Conservation (phyloP, 2,329 filamentous ascomycete species). For the Penicillium sp. region DNA sequence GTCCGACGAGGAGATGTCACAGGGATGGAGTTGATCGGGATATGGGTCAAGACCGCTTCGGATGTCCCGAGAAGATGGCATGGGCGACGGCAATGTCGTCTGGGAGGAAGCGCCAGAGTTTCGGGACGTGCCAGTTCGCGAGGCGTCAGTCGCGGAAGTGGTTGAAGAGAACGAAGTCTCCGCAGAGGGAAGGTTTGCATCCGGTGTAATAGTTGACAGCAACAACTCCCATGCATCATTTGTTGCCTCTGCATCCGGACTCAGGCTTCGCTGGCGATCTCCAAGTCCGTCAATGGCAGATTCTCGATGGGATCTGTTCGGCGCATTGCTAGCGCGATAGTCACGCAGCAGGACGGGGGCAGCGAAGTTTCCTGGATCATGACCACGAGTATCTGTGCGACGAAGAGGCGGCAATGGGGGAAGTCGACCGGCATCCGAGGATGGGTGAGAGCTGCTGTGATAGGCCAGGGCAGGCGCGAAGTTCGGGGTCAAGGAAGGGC, state of each 20-base stretch:
- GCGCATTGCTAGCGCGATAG: slow-evolving; percentile 28
- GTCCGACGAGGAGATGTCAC: slow-evolving; percentile 34
- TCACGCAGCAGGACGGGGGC: slow-evolving; percentile 33
- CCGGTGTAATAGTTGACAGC: slow-evolving; percentile 70
- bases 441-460: slow-evolving; percentile 21
- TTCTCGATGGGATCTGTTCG: slow-evolving; percentile 17
- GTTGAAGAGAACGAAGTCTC: slow-evolving; percentile 74
- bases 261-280: slow-evolving; percentile 77
- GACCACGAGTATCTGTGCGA: slow-evolving; percentile 18
- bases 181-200: slow-evolving; percentile 71
- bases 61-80: slow-evolving; percentile 17
- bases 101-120: slow-evolving; percentile 43
- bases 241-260: slow-evolving; percentile 50
- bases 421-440: slow-evolving; percentile 18
- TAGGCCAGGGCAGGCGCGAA: slow-evolving; percentile 42
- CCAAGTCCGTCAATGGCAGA: slow-evolving; percentile 64
- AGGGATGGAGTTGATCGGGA: slow-evolving; percentile 34
- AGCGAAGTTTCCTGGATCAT: slow-evolving; percentile 19
- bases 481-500: slow-evolving; percentile 35
- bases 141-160: slow-evolving; percentile 25
- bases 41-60: slow-evolving; percentile 33
- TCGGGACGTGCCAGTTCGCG: slow-evolving; percentile 26
- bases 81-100: slow-evolving; percentile 29
- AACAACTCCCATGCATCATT: slow-evolving; percentile 72
- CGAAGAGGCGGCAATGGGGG: slow-evolving; percentile 25